phyloP scores from a whole-genome alignment of 257 asterid species.

The Solanum lignicaule region DNA sequence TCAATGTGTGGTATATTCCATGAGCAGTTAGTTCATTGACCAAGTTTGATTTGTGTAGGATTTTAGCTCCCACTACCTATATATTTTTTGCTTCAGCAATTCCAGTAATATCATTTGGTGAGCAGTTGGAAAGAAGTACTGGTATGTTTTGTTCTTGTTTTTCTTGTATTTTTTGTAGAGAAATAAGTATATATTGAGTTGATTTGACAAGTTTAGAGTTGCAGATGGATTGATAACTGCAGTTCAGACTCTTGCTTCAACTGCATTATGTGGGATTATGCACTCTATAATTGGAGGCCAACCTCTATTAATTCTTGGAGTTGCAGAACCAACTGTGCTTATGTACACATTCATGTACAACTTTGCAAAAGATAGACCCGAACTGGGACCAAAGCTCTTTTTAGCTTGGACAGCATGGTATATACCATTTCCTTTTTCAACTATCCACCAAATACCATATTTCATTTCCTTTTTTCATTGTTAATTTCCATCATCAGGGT shows the following conservation, averaged over 20 bases:
- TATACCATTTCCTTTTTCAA: neutral
- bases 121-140: constrained; percentile 53
- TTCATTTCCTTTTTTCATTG: neutral
- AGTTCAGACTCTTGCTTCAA: constrained; percentile 16
- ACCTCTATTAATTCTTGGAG: constrained; percentile 14
- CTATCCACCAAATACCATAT: neutral
- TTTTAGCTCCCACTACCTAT: constrained; percentile 56
- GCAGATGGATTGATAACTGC: constrained; percentile 14
- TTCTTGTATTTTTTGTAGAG: neutral
- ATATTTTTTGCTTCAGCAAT: constrained; percentile 61
- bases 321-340: constrained; percentile 21
- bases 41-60: constrained; percentile 7
- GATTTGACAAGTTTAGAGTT: neutral
- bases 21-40: neutral
- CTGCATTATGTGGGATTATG: constrained; percentile 17
- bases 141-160: constrained; percentile 11
- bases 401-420: constrained; percentile 21
- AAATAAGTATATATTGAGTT: neutral
- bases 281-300: constrained; percentile 20
- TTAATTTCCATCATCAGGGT: constrained; percentile 26
- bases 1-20: too few species aligned
- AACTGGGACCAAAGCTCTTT: constrained; percentile 13
- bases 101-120: constrained; percentile 60
- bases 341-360: constrained; percentile 19
- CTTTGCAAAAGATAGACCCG: constrained; percentile 16